Evolutionary conservation across 208 protist genomes (phyloP).

Genomic region (Porcisia hertigi): DNA sequence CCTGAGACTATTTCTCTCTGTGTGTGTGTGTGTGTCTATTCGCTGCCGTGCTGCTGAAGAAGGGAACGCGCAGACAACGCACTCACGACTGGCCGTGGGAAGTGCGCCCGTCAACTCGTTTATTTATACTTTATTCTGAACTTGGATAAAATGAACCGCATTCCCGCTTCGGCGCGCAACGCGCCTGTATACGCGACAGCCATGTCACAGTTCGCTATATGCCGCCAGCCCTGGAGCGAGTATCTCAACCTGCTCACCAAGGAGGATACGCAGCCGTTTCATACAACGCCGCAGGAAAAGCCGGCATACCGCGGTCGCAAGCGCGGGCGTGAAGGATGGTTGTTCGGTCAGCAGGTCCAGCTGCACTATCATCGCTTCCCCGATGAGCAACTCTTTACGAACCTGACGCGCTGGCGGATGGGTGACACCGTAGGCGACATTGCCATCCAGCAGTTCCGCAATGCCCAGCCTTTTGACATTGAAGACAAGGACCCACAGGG

Average conservation of each 20-base stretch:
- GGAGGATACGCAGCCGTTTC: constrained; percentile 74
- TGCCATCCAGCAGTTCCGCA: constrained; percentile 88
- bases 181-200: constrained; percentile 73
- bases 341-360: constrained; percentile 89
- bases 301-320: constrained; percentile 85
- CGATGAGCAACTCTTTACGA: constrained; percentile 86
- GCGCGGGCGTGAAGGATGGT: constrained; percentile 83
- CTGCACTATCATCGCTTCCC: constrained; percentile 90
- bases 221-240: constrained; percentile 85
- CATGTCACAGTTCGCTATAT: constrained; percentile 74
- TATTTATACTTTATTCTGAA: neutral
- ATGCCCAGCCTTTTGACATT: constrained; percentile 88
- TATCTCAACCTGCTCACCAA: constrained; percentile 80
- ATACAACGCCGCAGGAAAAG: constrained; percentile 73
- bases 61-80: neutral
- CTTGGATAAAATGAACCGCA: constrained; percentile 32
- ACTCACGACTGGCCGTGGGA: neutral
- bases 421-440: constrained; percentile 87
- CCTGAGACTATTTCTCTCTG: neutral
- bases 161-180: constrained; percentile 29
- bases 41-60: neutral
- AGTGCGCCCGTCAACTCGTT: neutral
- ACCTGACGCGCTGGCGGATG: constrained; percentile 82
- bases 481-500: constrained; percentile 86
- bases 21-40: neutral